phyloP scores from a whole-genome alignment of 2,329 filamentous ascomycete species.

The Stagonosporopsis rhizophila region DNA sequence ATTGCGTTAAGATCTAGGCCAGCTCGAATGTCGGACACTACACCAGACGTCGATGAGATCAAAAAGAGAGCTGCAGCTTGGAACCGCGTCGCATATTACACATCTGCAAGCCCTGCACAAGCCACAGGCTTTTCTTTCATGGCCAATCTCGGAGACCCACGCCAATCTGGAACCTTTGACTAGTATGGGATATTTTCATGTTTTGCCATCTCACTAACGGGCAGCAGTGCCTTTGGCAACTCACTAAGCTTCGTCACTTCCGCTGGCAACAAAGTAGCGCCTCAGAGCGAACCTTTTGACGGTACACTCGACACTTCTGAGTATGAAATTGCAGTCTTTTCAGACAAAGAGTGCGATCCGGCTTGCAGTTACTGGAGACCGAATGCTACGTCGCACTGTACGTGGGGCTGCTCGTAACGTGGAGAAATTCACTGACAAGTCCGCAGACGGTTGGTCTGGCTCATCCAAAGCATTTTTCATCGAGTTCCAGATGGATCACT shows the following conservation, averaged over 20 bases:
- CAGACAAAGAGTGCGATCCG: slow-evolving; percentile 53
- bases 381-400: slow-evolving; percentile 60
- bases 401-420: slow-evolving; percentile 18
- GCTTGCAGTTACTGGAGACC: slow-evolving; percentile 59
- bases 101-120: slow-evolving; percentile 48
- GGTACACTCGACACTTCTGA: slow-evolving; percentile 51
- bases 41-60: not conserved
- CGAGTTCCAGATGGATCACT: slow-evolving; percentile 70
- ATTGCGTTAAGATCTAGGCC: not conserved
- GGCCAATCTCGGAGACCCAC: slow-evolving; percentile 62
- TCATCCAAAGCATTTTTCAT: slow-evolving; percentile 75
- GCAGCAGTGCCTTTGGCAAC: slow-evolving; percentile 59
- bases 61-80: slow-evolving; percentile 40
- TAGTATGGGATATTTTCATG: slow-evolving; percentile 38
- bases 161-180: slow-evolving; percentile 63
- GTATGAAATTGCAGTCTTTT: slow-evolving; percentile 45
- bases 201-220: slow-evolving; percentile 8
- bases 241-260: slow-evolving; percentile 63
- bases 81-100: slow-evolving; percentile 58
- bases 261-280: slow-evolving; percentile 56
- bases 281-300: slow-evolving; percentile 58
- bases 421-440: not conserved
- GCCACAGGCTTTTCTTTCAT: slow-evolving; percentile 65
- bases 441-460: slow-evolving; percentile 72
- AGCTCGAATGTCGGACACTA: not conserved